Evolutionary conservation across 2,329 filamentous ascomycete genomes (phyloP).

Genomic region (Purpureocillium takamizusanense): DNA sequence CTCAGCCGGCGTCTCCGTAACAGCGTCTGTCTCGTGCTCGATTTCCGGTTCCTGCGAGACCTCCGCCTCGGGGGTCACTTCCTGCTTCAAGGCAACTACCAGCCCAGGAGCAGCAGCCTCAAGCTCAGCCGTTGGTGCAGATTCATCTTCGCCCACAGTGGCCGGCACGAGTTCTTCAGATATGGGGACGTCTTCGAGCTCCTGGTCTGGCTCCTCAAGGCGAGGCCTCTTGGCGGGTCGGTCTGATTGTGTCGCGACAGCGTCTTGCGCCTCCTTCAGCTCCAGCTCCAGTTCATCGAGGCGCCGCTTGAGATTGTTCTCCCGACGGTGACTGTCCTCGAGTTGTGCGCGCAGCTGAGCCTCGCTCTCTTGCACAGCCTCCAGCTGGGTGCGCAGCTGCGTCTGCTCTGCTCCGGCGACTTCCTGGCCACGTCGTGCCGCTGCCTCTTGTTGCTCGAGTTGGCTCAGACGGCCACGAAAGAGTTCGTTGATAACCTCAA

Average conservation of each 20-base stretch:
- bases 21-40: too few relatives aligned
- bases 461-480: conserved; percentile 70
- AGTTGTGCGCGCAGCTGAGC: conserved; percentile 50
- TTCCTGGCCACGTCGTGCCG: conserved; percentile 51
- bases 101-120: too few relatives aligned
- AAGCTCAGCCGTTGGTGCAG: too few relatives aligned
- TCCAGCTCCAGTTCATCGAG: conserved; percentile 70
- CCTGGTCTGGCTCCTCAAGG: conserved; percentile 1
- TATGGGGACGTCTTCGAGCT: not conserved
- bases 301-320: conserved; percentile 73
- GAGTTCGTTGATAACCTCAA: conserved; percentile 88
- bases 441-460: conserved; percentile 67
- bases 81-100: too few relatives aligned
- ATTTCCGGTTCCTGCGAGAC: too few relatives aligned
- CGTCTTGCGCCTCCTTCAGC: conserved; percentile 24
- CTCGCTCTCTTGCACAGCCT: conserved; percentile 30
- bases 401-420: conserved; percentile 46
- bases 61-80: too few relatives aligned
- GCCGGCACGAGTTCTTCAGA: too few relatives aligned
- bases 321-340: conserved; percentile 68
- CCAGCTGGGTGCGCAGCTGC: conserved; percentile 48
- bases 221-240: conserved; percentile 8
- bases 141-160: too few relatives aligned
- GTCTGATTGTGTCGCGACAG: conserved; percentile 6
- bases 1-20: too few relatives aligned